A percentile compares a stretch with the other conserved stretches of the same genome.
Conservation (phyloP, 2,329 filamentous ascomycete species). For the Aaosphaeria arxii region DNA sequence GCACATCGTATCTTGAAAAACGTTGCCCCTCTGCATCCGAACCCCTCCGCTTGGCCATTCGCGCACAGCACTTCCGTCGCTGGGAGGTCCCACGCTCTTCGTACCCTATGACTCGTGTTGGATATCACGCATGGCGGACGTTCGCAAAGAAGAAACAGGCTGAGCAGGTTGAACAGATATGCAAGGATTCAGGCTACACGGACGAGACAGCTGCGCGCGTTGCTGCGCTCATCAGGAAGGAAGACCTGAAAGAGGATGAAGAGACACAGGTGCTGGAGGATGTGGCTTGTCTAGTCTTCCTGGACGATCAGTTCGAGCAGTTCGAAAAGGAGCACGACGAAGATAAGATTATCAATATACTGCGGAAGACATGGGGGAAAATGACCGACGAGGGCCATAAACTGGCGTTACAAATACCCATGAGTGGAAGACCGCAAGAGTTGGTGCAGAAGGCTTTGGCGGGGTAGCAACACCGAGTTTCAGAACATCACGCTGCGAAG, state of each 20-base stretch:
- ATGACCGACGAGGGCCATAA: constrained; percentile 35
- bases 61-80: constrained; percentile 80
- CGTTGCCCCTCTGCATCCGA: constrained; percentile 63
- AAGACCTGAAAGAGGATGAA: constrained; percentile 61
- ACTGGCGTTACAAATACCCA: constrained; percentile 32
- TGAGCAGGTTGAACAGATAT: constrained; percentile 56
- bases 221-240: constrained; percentile 73
- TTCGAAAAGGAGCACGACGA: constrained; percentile 74
- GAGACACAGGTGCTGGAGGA: constrained; percentile 79
- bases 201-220: constrained; percentile 59
- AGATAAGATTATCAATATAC: constrained; percentile 65
- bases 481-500: background rate
- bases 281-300: constrained; percentile 80
- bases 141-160: constrained; percentile 71
- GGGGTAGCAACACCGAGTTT: constrained; percentile 9
- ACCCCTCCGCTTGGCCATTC: constrained; percentile 69
- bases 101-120: constrained; percentile 71
- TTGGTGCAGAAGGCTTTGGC: constrained; percentile 32
- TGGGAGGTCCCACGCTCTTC: constrained; percentile 76
- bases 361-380: constrained; percentile 42
- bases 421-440: constrained; percentile 26
- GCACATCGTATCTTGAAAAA: constrained; percentile 68
- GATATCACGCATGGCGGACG: constrained; percentile 78
- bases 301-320: constrained; percentile 81
- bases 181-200: constrained; percentile 49